Base-by-base conservation (phyloP, 2,329 filamentous ascomycete species). In the Onygenales sp. region DNA sequence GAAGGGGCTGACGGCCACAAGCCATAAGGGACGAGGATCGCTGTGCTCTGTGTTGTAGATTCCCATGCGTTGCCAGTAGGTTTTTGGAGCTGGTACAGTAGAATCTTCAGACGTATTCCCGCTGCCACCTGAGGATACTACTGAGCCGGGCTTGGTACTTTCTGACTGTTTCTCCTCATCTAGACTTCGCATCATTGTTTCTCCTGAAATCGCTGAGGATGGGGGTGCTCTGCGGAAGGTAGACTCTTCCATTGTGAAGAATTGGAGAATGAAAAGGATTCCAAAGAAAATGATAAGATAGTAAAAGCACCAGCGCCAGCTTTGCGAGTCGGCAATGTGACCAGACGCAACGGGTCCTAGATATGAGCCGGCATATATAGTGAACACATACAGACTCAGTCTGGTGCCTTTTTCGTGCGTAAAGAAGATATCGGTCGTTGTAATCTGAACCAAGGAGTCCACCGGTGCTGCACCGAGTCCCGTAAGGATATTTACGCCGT, bases 201-300 rank as follows among this genome's bases (percentile, higher is more conserved):
- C 42, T 37, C 42, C 39, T 5, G 51, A 51, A 27, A 51, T 44
- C 7, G 53, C 55, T n/a, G 34, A 39, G 8, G 55, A 21, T 2
- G 53, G 17, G 10, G 45, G 42, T 4, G 51, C 51, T 36, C 75
- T 71, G 47, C 68, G 63, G 61, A 77, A 82, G 61, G 78, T 82
- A 5, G 80, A 81, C 63, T 84, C 81, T 62, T 83, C 81, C 71
- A 82, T 76, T 61, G 77, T 75, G 58, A 83, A 77, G 65, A 81
- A 80, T 2, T 78, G 65, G 56, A 81, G 71, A 31, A 82, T 59
- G 0, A 77, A 52, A 5, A 65, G 63, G 7, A 63, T 52, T 2
- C 67, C 67, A 27, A 75, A 63, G 34, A 76, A 62, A 48, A 76
- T 73, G 14, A 64, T 64, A 44, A 62, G 69, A 67, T 67, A 77